Evolutionary conservation across 2,329 filamentous ascomycete genomes (phyloP), one percentile per base, ranked within the genome.

Genomic region (Thelonectria rubi): DNA sequence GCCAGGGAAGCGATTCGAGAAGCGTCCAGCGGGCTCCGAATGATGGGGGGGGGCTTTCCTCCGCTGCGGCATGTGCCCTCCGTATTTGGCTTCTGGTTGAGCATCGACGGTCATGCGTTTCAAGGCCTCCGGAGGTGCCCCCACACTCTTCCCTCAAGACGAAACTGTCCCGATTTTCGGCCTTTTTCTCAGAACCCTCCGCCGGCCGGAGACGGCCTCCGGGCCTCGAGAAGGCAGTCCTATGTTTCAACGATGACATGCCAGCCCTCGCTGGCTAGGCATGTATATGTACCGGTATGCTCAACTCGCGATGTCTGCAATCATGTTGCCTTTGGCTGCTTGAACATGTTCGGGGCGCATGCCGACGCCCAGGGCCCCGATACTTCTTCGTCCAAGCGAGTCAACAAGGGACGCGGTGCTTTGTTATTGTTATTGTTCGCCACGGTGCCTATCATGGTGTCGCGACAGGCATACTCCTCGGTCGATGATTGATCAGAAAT

Each of bases 71-170:
- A 57, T 61, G 49, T 46, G 63, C 20, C 46, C n/a, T n/a, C n/a
- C 32, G 26, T 34, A 17, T 17, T 15, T 56, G 12, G n/a, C 42
- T 20, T 26, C 64, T 65, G 47, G 43, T 45, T 60, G 47, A 17
- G 14, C 24, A 59, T 60, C 56, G 34, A 18, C 49, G 24, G 56
- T 54, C 34, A 55, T 43, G 64, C 63, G 67, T 58, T 40, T 46
- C 34, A 53, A 18, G 54, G 34, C 49, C 20, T 49, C 67, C 60
- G 65, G 67, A 53, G 18, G 50, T 47, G 40, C 57, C 63, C 56
- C 64, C 58, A 67, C 68, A 68, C 65, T 50, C 21, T 26, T 55
- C 65, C 59, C 68, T 43, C 24, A 39, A 39, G 17, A 42, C 40
- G 18, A 24, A 37, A 14, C 12, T 52, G 49, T 37, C 53, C 61